Base-by-base conservation (phyloP, 176 grass and related monocot species). In the Hordeum vulgare region DNA sequence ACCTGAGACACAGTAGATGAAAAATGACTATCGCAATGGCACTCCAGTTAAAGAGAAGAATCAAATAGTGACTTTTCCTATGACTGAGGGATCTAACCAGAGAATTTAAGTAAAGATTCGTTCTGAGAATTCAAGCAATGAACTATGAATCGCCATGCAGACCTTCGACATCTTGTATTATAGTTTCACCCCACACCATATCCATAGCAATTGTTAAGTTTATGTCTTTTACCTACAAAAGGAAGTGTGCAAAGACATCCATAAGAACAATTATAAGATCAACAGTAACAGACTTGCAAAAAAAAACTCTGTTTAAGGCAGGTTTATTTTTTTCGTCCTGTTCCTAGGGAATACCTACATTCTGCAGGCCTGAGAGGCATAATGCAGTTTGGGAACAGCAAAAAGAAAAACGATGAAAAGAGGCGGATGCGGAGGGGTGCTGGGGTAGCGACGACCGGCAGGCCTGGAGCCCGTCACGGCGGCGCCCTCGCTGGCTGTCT, bases 141-240 rank as follows among this genome's bases (percentile, higher is more conserved):
- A 94, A 74, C 92, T 89, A 33, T 84, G 85, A 67, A 97, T 84
- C 73, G 85, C 84, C 62, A 97, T 33, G 26, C 92, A 97, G 78
- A 18, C 95, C 95, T 84, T 92, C 71, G 12, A 97, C 95, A 86
- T 97, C 92, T 84, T 97, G 92, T 84, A 97, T 94, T 78, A 97
- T 97, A 78, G 85, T 93, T 89, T 94, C 86, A 66, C 95, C 95
- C 83, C 51, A 42, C 34, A 80, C 76, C 84, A 82, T 93, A 40
- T 89, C 47, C 80, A 92, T 93, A 83, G n/a, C n/a, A n/a, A n/a
- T n/a, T n/a, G n/a, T n/a, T n/a, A n/a, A n/a, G n/a, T n/a, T n/a
- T n/a, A n/a, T n/a, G n/a, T n/a, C n/a, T n/a, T n/a, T n/a, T n/a
- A n/a, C n/a, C n/a, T n/a, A n/a, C n/a, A n/a, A n/a, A n/a, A n/a